Percentiles rank a stretch among this genome's conserved stretches.
These are phyloP conservation scores for Wickerhamomyces sp. DNA, from an alignment of 1,139 yeast genomes.

Conservation along the genomic window DNA sequence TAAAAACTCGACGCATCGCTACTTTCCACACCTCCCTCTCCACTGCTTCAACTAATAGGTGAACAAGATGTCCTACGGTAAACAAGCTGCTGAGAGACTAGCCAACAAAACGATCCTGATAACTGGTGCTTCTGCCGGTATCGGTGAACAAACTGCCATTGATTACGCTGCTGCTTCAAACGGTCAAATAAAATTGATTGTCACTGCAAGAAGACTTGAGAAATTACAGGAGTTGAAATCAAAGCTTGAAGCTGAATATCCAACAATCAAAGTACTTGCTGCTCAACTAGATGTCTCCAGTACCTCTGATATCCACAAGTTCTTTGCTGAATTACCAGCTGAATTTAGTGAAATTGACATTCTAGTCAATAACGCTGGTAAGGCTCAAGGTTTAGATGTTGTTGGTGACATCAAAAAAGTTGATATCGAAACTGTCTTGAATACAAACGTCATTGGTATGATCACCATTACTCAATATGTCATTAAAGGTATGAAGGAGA, in stretches of 20 bases:
- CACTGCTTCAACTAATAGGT: too few relatives aligned
- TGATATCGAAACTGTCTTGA: slow-evolving; percentile 61
- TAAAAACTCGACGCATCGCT: too few relatives aligned
- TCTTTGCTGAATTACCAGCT: slow-evolving; percentile 44
- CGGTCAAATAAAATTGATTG: slow-evolving; percentile 60
- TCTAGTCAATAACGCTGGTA: slow-evolving; percentile 77
- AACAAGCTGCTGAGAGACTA: slow-evolving; percentile 33
- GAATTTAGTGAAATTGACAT: slow-evolving; percentile 59
- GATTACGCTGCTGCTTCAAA: slow-evolving; percentile 67
- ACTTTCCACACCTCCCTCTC: too few relatives aligned
- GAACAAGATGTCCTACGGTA: slow-evolving; percentile 33
- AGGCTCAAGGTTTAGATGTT: slow-evolving; percentile 63
- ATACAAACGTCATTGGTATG: slow-evolving; percentile 71
- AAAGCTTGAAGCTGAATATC: slow-evolving; percentile 40
- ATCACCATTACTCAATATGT: slow-evolving; percentile 65
- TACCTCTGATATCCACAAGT: slow-evolving; percentile 44
- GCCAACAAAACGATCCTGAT: slow-evolving; percentile 39
- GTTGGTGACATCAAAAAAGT: slow-evolving; percentile 53
- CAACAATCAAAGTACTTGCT: slow-evolving; percentile 44
- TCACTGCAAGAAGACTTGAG: slow-evolving; percentile 67
- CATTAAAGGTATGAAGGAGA: slow-evolving; percentile 52
- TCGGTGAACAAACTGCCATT: slow-evolving; percentile 72
- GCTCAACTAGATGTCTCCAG: slow-evolving; percentile 58
- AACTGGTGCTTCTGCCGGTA: slow-evolving; percentile 47
- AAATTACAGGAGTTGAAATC: slow-evolving; percentile 43